These are phyloP conservation scores for Mycena leptocephala DNA, from an alignment of 768 basidiomycete species.

Conservation along the genomic window DNA sequence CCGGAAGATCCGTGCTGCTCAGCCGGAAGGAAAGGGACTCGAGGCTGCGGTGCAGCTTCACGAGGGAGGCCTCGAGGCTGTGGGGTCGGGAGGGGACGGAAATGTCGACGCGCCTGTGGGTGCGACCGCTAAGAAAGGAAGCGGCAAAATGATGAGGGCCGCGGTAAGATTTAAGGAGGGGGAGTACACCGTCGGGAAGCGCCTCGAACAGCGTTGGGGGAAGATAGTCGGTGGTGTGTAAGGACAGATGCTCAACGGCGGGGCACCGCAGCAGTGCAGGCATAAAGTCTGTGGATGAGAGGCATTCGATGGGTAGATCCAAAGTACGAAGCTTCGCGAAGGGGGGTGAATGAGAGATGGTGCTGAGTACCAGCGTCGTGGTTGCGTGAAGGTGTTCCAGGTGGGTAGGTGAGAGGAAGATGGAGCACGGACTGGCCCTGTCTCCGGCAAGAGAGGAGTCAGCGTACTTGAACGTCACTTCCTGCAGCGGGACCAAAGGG, in stretches of 20 bases:
- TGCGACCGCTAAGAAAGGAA: neutral
- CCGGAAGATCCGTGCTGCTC: neutral
- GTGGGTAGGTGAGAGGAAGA: slow-evolving; percentile 42
- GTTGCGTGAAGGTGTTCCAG: slow-evolving; percentile 49
- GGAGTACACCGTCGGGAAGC: slow-evolving; percentile 17
- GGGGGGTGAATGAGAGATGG: slow-evolving; percentile 25
- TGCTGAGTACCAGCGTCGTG: slow-evolving; percentile 43
- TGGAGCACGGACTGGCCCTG: neutral
- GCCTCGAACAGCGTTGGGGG: neutral
- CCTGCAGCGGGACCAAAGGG: neutral
- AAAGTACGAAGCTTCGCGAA: no score
- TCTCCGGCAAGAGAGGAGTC: slow-evolving; percentile 9
- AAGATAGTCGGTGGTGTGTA: neutral
- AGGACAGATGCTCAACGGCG: slow-evolving; percentile 42
- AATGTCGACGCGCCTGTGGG: neutral
- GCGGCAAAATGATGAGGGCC: slow-evolving; percentile 21
- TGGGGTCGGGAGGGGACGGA: neutral
- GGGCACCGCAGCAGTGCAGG: slow-evolving; percentile 47
- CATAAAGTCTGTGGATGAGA: slow-evolving; percentile 41
- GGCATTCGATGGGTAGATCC: slow-evolving; percentile 45
- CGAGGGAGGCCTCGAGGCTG: neutral
- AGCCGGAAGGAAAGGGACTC: neutral
- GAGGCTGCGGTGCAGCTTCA: slow-evolving; percentile 7
- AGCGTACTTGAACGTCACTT: slow-evolving; percentile 20
- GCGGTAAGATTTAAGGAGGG: neutral